These are phyloP conservation scores for Pseudocercospora macadamiae DNA, from an alignment of 2,329 filamentous ascomycete species.

Conservation along the genomic window DNA sequence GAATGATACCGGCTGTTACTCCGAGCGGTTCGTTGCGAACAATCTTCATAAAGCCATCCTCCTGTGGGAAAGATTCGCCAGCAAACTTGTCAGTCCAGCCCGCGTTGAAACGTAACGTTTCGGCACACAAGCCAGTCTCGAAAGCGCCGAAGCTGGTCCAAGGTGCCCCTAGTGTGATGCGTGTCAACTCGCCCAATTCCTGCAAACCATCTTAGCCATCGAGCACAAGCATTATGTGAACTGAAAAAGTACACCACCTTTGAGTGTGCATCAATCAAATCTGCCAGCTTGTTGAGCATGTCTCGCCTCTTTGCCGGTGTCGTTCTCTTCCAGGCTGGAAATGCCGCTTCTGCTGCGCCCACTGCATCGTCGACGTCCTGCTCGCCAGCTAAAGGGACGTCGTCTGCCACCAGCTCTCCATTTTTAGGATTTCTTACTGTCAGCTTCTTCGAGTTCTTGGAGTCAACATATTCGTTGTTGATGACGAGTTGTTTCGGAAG, in stretches of 20 bases:
- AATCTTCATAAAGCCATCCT: slow-evolving; percentile 43
- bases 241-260: slow-evolving; percentile 25
- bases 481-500: slow-evolving; percentile 46
- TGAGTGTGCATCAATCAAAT: slow-evolving; percentile 40
- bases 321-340: slow-evolving; percentile 67
- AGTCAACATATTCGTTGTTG: slow-evolving; percentile 34
- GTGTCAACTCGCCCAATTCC: slow-evolving; percentile 59
- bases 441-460: slow-evolving; percentile 47
- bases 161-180: slow-evolving; percentile 53
- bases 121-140: slow-evolving; percentile 44
- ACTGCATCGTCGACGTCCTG: slow-evolving; percentile 59
- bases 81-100: slow-evolving; percentile 28
- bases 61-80: slow-evolving; percentile 28
- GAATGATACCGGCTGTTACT: slow-evolving; percentile 61
- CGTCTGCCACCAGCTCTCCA: slow-evolving; percentile 52
- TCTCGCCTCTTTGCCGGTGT: slow-evolving; percentile 64
- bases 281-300: slow-evolving; percentile 69
- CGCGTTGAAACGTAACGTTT: slow-evolving; percentile 48
- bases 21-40: slow-evolving; percentile 43
- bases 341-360: slow-evolving; percentile 64
- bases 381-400: slow-evolving; percentile 55
- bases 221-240: neutral
- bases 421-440: slow-evolving; percentile 54
- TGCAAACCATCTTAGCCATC: neutral
- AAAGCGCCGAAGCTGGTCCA: slow-evolving; percentile 50